Percentiles rank a stretch among this genome's conserved stretches.
Conservation (phyloP, 495 filamentous ascomycete genomes). For the Talaromyces adpressus region DNA sequence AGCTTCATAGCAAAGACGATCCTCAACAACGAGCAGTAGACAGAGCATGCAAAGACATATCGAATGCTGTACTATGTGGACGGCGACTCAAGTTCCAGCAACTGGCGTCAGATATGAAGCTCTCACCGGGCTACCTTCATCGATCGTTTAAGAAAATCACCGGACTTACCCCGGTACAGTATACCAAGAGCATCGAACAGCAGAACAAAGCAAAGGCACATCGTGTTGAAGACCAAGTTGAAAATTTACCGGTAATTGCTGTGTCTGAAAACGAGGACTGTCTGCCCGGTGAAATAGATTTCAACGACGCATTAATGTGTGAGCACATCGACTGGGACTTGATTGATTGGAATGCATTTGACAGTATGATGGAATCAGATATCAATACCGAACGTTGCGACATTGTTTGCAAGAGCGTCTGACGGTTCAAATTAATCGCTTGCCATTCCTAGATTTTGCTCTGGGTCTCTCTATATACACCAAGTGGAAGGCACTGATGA, state of each 20-base stretch:
- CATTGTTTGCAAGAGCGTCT: not conserved
- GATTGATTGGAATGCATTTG: not conserved
- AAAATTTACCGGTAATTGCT: not conserved
- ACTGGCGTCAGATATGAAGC: constrained; percentile 10
- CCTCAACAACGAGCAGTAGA: not conserved
- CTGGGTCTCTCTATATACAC: not conserved
- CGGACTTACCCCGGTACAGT: constrained; percentile 8
- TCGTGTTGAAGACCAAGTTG: not conserved
- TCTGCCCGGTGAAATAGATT: not conserved
- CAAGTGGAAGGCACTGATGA: not conserved
- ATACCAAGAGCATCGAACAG: not conserved
- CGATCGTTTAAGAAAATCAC: constrained; percentile 15
- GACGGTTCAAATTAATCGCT: not conserved
- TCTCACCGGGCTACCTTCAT: constrained; percentile 14
- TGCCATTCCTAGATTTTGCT: not conserved
- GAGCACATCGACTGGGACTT: not conserved
- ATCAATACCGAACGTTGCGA: not conserved
- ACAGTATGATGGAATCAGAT: not conserved
- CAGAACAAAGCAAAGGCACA: not conserved
- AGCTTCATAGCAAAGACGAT: not conserved
- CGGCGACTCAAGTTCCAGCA: constrained; percentile 5
- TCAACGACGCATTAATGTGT: not conserved
- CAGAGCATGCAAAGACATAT: not conserved
- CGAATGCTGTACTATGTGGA: not conserved
- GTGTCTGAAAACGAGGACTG: not conserved